Evolutionary conservation across 495 filamentous ascomycete genomes (phyloP).

Genomic region (Talaromyces ruber): DNA sequence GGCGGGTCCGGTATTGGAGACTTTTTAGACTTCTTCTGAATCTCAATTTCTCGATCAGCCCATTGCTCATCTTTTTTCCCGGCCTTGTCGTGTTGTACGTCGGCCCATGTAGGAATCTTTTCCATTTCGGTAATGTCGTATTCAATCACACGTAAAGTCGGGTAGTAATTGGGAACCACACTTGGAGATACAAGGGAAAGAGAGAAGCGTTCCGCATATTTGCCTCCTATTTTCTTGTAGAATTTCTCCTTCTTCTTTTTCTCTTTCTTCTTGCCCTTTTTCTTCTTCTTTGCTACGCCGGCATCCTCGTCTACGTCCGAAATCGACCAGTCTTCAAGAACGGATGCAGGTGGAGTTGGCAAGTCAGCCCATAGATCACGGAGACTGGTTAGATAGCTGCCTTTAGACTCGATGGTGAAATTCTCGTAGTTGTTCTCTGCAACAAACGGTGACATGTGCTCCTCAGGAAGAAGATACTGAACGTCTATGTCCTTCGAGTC

Average conservation of each 20-base stretch:
- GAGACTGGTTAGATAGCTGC: conserved; percentile 73
- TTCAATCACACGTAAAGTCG: conserved; percentile 75
- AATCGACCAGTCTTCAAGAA: conserved; percentile 1
- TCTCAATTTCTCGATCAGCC: conserved; percentile 40
- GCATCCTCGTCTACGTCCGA: conserved; percentile 8
- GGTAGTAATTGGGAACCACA: conserved; percentile 89
- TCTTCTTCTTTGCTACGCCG: conserved; percentile 22
- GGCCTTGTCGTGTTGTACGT: conserved; percentile 9
- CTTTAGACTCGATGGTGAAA: conserved; percentile 53
- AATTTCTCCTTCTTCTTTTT: conserved; percentile 45
- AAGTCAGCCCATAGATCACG: conserved; percentile 69
- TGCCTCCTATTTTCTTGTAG: conserved; percentile 62
- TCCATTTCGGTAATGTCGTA: conserved; percentile 88
- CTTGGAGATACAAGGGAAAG: conserved; percentile 73
- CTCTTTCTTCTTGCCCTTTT: conserved; percentile 35
- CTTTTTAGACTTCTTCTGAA: conserved; percentile 47
- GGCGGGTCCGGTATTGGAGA: conserved; percentile 65
- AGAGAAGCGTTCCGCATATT: conserved; percentile 78
- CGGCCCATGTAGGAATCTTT: conserved; percentile 34
- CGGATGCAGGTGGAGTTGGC: conserved; percentile 42
- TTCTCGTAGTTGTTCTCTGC: conserved; percentile 5
- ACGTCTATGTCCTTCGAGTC: conserved; percentile 69
- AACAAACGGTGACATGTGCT: conserved; percentile 7
- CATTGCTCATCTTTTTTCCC: conserved; percentile 15
- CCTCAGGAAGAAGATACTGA: conserved; percentile 13